phyloP scores from a whole-genome alignment of 2,329 filamentous ascomycete genomes.

The Escovopsis sp. region DNA sequence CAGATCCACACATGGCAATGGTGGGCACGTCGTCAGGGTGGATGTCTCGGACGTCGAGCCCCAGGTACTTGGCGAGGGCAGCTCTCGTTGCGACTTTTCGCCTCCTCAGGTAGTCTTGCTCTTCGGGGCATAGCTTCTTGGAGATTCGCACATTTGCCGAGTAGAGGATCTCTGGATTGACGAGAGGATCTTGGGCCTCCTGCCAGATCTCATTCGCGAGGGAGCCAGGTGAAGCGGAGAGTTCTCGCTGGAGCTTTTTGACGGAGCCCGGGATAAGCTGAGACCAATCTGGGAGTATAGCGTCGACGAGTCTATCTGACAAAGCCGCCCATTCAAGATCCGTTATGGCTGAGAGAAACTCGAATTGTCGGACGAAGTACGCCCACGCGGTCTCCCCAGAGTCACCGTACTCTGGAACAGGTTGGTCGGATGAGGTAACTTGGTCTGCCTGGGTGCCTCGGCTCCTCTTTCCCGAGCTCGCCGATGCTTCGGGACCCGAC shows the following conservation, averaged over 20 bases:
- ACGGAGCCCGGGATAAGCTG: slow-evolving; percentile 61
- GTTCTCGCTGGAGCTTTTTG: slow-evolving; percentile 70
- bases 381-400: slow-evolving; percentile 30
- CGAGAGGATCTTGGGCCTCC: slow-evolving; percentile 69
- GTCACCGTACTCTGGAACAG: slow-evolving; percentile 8
- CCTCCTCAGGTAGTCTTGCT: slow-evolving; percentile 57
- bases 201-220: slow-evolving; percentile 87
- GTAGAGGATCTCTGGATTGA: slow-evolving; percentile 78
- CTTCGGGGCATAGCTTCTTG: slow-evolving; percentile 65
- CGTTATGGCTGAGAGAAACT: slow-evolving; percentile 37
- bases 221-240: slow-evolving; percentile 77
- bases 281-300: slow-evolving; percentile 73
- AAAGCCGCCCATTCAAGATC: slow-evolving; percentile 40
- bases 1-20: slow-evolving; percentile 89
- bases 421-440: slow-evolving; percentile 1
- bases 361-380: slow-evolving; percentile 31
- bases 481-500: slow-evolving; percentile 8
- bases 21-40: slow-evolving; percentile 84
- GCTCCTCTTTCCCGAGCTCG: neutral
- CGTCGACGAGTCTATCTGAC: slow-evolving; percentile 48
- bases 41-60: slow-evolving; percentile 63
- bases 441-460: slow-evolving; percentile 9
- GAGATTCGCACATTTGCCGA: slow-evolving; percentile 74
- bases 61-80: slow-evolving; percentile 71
- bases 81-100: slow-evolving; percentile 53